phyloP scores from a whole-genome alignment of 2,329 filamentous ascomycete species.

The Fusarium sp. region DNA sequence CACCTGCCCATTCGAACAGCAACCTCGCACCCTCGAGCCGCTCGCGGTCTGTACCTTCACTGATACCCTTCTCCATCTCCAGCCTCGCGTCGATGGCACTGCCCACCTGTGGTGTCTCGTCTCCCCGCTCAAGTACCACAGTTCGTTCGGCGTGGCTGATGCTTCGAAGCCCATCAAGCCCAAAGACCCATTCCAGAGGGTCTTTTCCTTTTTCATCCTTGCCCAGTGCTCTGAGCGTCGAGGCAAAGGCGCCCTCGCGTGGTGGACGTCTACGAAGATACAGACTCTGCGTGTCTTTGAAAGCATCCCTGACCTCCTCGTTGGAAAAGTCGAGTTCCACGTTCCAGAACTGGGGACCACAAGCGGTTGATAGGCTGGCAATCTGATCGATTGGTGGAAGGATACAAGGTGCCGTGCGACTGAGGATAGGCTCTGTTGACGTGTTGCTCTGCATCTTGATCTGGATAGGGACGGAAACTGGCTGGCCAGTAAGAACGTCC shows the following conservation, averaged over 20 bases:
- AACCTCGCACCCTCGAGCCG: constrained; percentile 62
- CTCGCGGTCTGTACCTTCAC: constrained; percentile 55
- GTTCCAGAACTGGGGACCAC: constrained; percentile 80
- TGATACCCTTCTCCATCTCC: constrained; percentile 67
- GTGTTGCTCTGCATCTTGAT: constrained; percentile 66
- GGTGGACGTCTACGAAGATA: constrained; percentile 78
- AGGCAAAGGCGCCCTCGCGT: constrained; percentile 76
- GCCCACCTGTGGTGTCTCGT: constrained; percentile 62
- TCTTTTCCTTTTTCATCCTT: constrained; percentile 48
- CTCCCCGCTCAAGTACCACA: constrained; percentile 67
- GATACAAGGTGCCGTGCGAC: constrained; percentile 68
- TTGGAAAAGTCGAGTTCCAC: constrained; percentile 81
- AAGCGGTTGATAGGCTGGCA: constrained; percentile 68
- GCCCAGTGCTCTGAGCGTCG: constrained; percentile 80
- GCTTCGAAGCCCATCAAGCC: constrained; percentile 65
- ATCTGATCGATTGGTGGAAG: constrained; percentile 75
- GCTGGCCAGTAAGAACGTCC: constrained; percentile 85
- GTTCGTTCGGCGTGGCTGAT: constrained; percentile 76
- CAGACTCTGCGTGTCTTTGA: constrained; percentile 78
- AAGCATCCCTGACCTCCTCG: constrained; percentile 68
- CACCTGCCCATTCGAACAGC: constrained; percentile 69
- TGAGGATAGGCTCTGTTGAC: constrained; percentile 53
- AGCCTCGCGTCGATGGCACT: constrained; percentile 77
- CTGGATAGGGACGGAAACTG: constrained; percentile 78
- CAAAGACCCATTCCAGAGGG: constrained; percentile 82